A percentile compares a stretch with the other conserved stretches of the same genome.
Evolutionary conservation across 176 grass and related monocot genomes (phyloP).

Genomic region (bread wheat (Triticum aestivum)): IWGSC_CS_RefSeq_v2.1 NC_057812.1:56928050-56928549

Average conservation of each 20-base stretch:
- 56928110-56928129: slow-evolving; percentile 80
- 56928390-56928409: not conserved
- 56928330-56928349: slow-evolving; percentile 1
- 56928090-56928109: slow-evolving; percentile 43
- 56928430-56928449: not conserved
- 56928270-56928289: slow-evolving; percentile 89
- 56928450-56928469: not conserved
- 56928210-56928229: slow-evolving; percentile 51
- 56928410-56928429: not conserved
- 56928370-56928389: not conserved
- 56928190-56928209: slow-evolving; percentile 18
- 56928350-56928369: not conserved
- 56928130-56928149: slow-evolving; percentile 83
- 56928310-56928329: slow-evolving; percentile 89
- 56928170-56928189: slow-evolving; percentile 62
- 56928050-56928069: slow-evolving; percentile 36
- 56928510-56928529: not conserved
- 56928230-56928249: slow-evolving; percentile 86
- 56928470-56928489: not conserved
- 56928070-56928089: slow-evolving; percentile 42
- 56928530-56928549: slow-evolving; percentile 96
- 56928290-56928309: slow-evolving; percentile 94
- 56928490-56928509: not conserved
- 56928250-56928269: slow-evolving; percentile 93
- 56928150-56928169: slow-evolving; percentile 83